Conservation (phyloP, 768 basidiomycete species). For the Boletus rubescentipes region DNA sequence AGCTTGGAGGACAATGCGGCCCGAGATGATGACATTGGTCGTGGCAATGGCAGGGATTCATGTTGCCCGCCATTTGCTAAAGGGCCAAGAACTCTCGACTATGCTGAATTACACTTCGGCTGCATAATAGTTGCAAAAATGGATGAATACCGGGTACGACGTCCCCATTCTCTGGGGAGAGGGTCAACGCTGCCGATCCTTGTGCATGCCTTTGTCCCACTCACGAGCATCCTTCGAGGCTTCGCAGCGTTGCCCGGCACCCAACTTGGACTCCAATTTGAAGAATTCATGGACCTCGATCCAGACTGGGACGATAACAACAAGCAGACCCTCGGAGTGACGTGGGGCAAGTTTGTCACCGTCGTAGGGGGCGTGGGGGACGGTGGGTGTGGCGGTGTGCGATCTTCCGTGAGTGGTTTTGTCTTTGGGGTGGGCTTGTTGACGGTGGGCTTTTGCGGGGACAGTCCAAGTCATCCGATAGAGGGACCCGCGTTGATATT, state of each 20-base stretch:
- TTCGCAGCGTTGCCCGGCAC: too few species aligned
- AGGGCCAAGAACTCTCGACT: too few species aligned
- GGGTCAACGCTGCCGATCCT: too few species aligned
- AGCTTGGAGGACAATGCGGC: constrained; percentile 91
- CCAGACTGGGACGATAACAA: constrained; percentile 93
- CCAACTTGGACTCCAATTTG: too few species aligned
- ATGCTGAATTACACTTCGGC: too few species aligned
- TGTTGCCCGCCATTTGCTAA: too few species aligned
- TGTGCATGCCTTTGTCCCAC: too few species aligned
- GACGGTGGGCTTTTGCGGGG: not conserved
- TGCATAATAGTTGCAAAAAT: too few species aligned
- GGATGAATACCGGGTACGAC: too few species aligned
- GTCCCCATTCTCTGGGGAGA: too few species aligned
- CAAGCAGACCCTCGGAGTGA: constrained; percentile 74
- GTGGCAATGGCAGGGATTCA: constrained; percentile 99
- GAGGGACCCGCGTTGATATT: constrained; percentile 55
- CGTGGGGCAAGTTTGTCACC: constrained; percentile 81
- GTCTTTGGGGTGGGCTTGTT: not conserved
- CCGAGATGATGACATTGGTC: constrained; percentile 96
- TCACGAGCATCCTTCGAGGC: too few species aligned
- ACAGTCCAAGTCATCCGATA: constrained; percentile 56
- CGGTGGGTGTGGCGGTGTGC: constrained; percentile 70
- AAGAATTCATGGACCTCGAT: too few species aligned
- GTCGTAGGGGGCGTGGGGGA: constrained; percentile 76
- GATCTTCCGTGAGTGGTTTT: constrained; percentile 61